Percentiles rank a stretch among this genome's conserved stretches.
phyloP scores from a whole-genome alignment of 1,139 yeast genomes.

The Hansenula sp. region DNA sequence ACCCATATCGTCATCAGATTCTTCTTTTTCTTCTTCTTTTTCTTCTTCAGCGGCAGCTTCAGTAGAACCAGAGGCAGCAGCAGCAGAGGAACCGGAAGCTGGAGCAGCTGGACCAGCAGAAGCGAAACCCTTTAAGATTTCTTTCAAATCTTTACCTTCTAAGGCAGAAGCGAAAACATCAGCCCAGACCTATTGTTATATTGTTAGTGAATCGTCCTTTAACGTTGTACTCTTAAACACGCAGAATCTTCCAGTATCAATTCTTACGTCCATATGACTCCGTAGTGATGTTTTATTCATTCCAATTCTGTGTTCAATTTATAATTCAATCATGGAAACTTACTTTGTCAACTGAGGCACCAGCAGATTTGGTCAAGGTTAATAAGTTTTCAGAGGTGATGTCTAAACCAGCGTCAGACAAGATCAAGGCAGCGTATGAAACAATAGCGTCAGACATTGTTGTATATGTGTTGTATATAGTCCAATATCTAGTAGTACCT shows the following conservation, averaged over 20 bases:
- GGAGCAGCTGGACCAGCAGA: conserved; percentile 64
- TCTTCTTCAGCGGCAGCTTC: conserved; percentile 60
- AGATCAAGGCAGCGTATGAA: conserved; percentile 85
- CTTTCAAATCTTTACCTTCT: conserved; percentile 95
- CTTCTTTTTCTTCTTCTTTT: conserved; percentile 45
- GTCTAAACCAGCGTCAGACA: conserved; percentile 96
- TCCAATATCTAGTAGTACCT: not conserved
- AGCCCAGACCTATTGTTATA: conserved; percentile 67
- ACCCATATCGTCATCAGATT: conserved; percentile 85
- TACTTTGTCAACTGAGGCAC: conserved; percentile 76
- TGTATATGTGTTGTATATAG: conserved; percentile 7
- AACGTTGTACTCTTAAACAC: not conserved
- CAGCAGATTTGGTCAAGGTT: conserved; percentile 85
- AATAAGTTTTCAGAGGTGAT: conserved; percentile 89
- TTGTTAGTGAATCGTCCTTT: conserved; percentile 11
- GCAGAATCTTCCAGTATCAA: not conserved
- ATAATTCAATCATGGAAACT: conserved; percentile 26
- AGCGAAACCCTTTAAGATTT: conserved; percentile 78
- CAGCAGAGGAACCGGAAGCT: conserved; percentile 52
- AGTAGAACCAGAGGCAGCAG: conserved; percentile 58
- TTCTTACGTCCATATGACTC: too few species aligned
- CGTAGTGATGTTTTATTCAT: not conserved
- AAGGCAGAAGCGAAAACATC: conserved; percentile 94
- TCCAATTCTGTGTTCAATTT: not conserved
- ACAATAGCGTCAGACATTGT: conserved; percentile 51